A percentile compares a stretch with the other conserved stretches of the same genome.
Conservation (phyloP, 2,329 filamentous ascomycete species). For the Daldinia sp. region DNA sequence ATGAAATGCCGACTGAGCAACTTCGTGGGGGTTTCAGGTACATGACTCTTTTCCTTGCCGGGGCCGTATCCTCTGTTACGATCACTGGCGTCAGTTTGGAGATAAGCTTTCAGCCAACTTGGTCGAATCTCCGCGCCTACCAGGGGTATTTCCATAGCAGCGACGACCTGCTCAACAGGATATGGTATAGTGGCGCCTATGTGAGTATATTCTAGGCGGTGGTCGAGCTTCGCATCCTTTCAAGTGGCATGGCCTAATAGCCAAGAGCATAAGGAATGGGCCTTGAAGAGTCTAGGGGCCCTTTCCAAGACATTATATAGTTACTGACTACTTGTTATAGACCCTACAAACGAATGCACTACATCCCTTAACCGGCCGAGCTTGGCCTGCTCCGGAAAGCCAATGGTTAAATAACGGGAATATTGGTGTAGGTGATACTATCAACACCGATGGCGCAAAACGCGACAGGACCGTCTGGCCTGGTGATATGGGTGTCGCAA, state of each 20-base stretch:
- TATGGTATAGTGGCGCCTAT: conserved; percentile 65
- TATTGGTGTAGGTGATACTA: conserved; percentile 45
- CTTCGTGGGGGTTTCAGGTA: conserved; percentile 56
- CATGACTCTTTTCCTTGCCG: conserved; percentile 51
- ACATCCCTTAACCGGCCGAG: conserved; percentile 40
- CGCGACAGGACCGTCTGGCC: conserved; percentile 65
- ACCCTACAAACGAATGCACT: conserved; percentile 54
- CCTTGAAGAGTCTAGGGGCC: background rate
- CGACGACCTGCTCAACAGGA: conserved; percentile 59
- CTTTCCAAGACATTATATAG: background rate
- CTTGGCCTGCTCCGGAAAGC: conserved; percentile 41
- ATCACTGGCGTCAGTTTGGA: conserved; percentile 41
- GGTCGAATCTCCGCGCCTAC: conserved; percentile 60
- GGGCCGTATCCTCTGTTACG: conserved; percentile 40
- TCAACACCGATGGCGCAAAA: conserved; percentile 59
- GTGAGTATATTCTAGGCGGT: conserved; percentile 13
- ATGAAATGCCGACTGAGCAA: conserved; percentile 50
- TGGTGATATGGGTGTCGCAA: conserved; percentile 64
- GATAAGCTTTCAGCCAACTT: conserved; percentile 46
- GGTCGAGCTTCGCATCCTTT: background rate
- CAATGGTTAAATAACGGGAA: conserved; percentile 43
- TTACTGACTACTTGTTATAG: conserved; percentile 16
- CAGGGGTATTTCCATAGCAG: conserved; percentile 62
- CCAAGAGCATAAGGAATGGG: background rate
- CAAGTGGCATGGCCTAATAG: background rate